Conservation (phyloP, 2,329 filamentous ascomycete species). For the Ilyonectria sp. region DNA sequence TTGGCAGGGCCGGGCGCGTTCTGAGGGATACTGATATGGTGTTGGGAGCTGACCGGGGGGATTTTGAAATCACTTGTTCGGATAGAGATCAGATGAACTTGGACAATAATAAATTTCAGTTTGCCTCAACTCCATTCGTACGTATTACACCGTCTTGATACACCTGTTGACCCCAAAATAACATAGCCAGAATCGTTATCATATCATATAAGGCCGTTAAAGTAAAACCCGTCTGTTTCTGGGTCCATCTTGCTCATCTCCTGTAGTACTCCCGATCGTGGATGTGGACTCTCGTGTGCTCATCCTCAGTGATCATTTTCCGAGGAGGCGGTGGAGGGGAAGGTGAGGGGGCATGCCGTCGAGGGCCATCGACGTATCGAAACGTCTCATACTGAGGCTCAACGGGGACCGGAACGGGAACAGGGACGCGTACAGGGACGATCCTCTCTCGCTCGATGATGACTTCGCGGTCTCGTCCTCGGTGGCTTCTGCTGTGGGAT, state of each 20-base stretch:
- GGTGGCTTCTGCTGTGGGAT: constrained; percentile 48
- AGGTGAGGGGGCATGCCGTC: constrained; percentile 50
- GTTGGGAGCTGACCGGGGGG: not conserved
- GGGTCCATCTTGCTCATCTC: constrained; percentile 22
- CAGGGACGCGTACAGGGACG: constrained; percentile 59
- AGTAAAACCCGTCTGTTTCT: not conserved
- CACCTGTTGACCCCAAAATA: not conserved
- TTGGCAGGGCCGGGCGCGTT: not conserved
- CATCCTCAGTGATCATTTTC: constrained; percentile 52
- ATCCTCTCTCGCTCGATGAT: constrained; percentile 68
- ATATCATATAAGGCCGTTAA: constrained; percentile 42
- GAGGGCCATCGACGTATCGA: constrained; percentile 67
- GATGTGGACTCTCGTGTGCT: constrained; percentile 50
- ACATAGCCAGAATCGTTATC: constrained; percentile 35
- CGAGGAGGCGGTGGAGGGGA: constrained; percentile 50
- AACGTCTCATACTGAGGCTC: constrained; percentile 63
- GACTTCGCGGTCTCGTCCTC: constrained; percentile 60
- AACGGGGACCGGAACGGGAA: constrained; percentile 58
- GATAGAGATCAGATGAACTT: not conserved
- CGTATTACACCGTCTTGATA: constrained; percentile 22
- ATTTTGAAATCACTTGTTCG: not conserved
- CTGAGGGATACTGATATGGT: not conserved
- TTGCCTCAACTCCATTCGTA: constrained; percentile 35
- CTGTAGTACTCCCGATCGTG: constrained; percentile 54
- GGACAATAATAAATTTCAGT: constrained; percentile 18